phyloP scores from a whole-genome alignment of 1,284 basidiomycete genomes.

The Pseudozyma pruni region DNA sequence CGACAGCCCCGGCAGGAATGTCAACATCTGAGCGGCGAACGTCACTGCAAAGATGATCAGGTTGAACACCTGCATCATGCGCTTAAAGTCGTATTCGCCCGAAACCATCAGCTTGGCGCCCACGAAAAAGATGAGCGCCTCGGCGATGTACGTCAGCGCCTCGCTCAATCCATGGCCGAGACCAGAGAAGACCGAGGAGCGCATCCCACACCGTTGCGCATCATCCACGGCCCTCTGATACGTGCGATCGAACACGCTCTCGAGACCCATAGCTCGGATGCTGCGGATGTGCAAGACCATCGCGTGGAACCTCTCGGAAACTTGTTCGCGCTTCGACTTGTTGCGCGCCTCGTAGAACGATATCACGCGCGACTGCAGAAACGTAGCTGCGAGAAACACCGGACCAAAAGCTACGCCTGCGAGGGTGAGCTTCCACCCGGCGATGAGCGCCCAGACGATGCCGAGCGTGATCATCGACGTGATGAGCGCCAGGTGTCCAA shows the following conservation, averaged over 20 bases:
- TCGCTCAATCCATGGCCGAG: constrained; percentile 83
- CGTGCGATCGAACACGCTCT: constrained; percentile 76
- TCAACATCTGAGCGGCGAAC: constrained; percentile 87
- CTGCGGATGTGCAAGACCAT: constrained; percentile 85
- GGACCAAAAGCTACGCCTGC: constrained; percentile 88
- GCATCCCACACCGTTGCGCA: constrained; percentile 78
- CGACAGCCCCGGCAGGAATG: constrained; percentile 71
- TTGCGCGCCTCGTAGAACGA: constrained; percentile 80
- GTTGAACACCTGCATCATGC: constrained; percentile 89
- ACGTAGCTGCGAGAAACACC: constrained; percentile 80
- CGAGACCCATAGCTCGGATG: constrained; percentile 90
- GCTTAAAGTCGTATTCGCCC: constrained; percentile 84
- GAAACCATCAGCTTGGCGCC: constrained; percentile 83
- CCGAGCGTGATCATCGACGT: constrained; percentile 83
- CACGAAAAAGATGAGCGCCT: constrained; percentile 87
- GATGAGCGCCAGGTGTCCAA: constrained; percentile 78
- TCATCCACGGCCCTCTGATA: constrained; percentile 76
- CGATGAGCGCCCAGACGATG: constrained; percentile 84
- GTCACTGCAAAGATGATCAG: constrained; percentile 92
- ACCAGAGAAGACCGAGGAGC: constrained; percentile 83
- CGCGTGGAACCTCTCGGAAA: constrained; percentile 86
- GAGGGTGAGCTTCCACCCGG: constrained; percentile 92
- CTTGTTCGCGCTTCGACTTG: constrained; percentile 83
- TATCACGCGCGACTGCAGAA: constrained; percentile 77
- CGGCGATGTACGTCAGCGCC: constrained; percentile 79